A percentile compares a stretch with the other conserved stretches of the same genome.
Evolutionary conservation across 2,329 filamentous ascomycete species (phyloP).

Genomic region (Trichoderma semiorbis): DNA sequence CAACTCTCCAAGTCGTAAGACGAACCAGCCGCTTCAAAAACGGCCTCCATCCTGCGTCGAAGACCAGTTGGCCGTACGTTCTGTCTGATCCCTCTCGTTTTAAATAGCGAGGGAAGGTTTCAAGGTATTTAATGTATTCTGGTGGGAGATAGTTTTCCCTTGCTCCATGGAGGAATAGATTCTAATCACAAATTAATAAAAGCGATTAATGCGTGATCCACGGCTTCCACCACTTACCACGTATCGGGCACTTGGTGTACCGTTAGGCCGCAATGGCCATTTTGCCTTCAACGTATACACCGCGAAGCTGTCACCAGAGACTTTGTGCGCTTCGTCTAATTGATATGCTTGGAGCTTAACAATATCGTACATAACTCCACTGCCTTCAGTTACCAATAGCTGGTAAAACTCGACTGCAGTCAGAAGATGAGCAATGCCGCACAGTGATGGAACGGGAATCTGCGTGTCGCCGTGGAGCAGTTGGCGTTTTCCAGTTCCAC

Average conservation of each 20-base stretch:
- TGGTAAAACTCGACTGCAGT: conserved; percentile 10
- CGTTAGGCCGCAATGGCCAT: conserved; percentile 15
- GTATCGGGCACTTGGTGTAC: conserved; percentile 15
- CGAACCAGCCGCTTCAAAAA: conserved; percentile 7
- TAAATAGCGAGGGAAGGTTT: conserved; percentile 4
- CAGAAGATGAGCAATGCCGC: conserved; percentile 10
- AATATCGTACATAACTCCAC: conserved; percentile 15
- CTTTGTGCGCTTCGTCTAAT: background rate
- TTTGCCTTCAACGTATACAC: conserved; percentile 13
- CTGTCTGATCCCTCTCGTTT: conserved; percentile 2
- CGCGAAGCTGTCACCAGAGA: background rate
- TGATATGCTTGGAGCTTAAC: background rate
- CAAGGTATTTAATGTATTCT: conserved; percentile 10
- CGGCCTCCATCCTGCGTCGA: conserved; percentile 12
- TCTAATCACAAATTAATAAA: background rate
- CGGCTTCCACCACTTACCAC: background rate
- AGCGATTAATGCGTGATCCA: background rate
- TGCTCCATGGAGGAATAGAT: background rate
- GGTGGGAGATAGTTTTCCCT: background rate
- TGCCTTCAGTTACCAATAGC: conserved; percentile 8
- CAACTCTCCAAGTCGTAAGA: conserved; percentile 12
- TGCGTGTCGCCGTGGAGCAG: background rate
- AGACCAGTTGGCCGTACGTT: conserved; percentile 9
- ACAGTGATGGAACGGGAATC: conserved; percentile 2
- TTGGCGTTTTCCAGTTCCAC: background rate